A percentile compares a stretch with the other conserved stretches of the same genome.
Conservation (phyloP, 176 grass and related monocot species). For the Panicum miliaceum region DNA sequence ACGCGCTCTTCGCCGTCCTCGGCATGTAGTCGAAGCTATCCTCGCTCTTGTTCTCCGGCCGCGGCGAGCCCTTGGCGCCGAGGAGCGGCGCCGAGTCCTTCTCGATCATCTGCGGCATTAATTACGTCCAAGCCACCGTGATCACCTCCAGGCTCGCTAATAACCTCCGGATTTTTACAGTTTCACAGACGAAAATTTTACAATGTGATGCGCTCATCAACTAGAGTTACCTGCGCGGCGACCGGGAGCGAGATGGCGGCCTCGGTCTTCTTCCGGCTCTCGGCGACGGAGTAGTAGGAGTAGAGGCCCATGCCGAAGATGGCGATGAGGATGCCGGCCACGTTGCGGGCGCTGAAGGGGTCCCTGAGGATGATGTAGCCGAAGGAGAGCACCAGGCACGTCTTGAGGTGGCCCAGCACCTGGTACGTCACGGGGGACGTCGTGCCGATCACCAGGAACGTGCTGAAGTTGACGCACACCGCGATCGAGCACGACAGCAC, state of each 20-base stretch:
- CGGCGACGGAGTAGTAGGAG: constrained; percentile 72
- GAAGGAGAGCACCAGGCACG: constrained; percentile 87
- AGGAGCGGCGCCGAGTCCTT: constrained; percentile 54
- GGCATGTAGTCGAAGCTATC: constrained; percentile 57
- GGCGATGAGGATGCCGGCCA: constrained; percentile 82
- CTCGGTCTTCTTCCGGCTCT: constrained; percentile 68
- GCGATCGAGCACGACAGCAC: constrained; percentile 78
- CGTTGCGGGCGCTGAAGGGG: constrained; percentile 77
- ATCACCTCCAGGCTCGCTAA: neutral
- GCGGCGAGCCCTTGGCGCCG: constrained; percentile 23
- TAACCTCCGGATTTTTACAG: neutral
- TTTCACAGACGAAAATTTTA: neutral
- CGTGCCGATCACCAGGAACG: constrained; percentile 92
- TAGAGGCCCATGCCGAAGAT: constrained; percentile 93
- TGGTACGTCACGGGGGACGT: constrained; percentile 94
- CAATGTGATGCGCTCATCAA: neutral
- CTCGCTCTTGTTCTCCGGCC: constrained; percentile 31
- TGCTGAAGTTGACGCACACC: constrained; percentile 93
- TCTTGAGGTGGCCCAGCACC: constrained; percentile 96
- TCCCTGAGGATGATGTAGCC: constrained; percentile 73
- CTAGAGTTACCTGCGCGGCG: constrained; percentile 21
- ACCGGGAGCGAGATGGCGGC: constrained; percentile 24
- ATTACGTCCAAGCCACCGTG: neutral
- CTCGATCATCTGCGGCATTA: constrained; percentile 46
- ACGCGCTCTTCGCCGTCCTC: constrained; percentile 57